Evolutionary conservation across 2,329 filamentous ascomycete species (phyloP).

Genomic region (Fusarium chlamydosporum): DNA sequence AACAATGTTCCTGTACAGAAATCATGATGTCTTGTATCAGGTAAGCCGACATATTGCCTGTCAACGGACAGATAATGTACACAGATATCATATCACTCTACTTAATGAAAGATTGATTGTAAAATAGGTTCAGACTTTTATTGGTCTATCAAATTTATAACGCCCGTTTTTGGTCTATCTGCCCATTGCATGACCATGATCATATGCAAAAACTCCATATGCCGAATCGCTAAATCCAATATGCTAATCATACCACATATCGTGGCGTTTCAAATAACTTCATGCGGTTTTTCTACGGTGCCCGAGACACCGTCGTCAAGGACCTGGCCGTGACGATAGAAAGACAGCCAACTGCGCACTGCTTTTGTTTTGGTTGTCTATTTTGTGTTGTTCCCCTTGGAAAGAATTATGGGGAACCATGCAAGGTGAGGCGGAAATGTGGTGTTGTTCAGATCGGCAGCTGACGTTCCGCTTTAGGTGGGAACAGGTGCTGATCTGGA

Average conservation of each 20-base stretch:
- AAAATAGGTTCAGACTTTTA: constrained; percentile 25
- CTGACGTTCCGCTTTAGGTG: constrained; percentile 30
- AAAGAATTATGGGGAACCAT: constrained; percentile 14
- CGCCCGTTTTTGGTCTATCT: constrained; percentile 42
- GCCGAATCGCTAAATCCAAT: constrained; percentile 46
- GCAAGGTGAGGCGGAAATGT: constrained; percentile 12
- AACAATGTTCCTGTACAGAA: too few species aligned
- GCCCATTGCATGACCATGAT: constrained; percentile 35
- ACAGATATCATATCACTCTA: constrained; percentile 1
- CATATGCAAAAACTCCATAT: constrained; percentile 39
- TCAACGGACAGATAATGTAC: background rate
- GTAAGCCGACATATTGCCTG: background rate
- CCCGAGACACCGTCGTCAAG: constrained; percentile 36
- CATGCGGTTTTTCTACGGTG: constrained; percentile 39
- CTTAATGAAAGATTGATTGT: background rate
- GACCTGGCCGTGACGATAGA: constrained; percentile 23
- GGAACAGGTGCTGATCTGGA: constrained; percentile 32
- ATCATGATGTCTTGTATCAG: background rate
- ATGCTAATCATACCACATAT: constrained; percentile 33
- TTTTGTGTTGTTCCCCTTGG: constrained; percentile 22
- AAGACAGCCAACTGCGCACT: constrained; percentile 45
- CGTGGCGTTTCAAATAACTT: constrained; percentile 35
- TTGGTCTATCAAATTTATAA: constrained; percentile 34
- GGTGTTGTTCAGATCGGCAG: constrained; percentile 36
- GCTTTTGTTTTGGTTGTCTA: constrained; percentile 47